Evolutionary conservation across 2,329 filamentous ascomycete genomes (phyloP), one percentile per base, ranked within the genome.

Genomic region (Capronia epimyces): DNA sequence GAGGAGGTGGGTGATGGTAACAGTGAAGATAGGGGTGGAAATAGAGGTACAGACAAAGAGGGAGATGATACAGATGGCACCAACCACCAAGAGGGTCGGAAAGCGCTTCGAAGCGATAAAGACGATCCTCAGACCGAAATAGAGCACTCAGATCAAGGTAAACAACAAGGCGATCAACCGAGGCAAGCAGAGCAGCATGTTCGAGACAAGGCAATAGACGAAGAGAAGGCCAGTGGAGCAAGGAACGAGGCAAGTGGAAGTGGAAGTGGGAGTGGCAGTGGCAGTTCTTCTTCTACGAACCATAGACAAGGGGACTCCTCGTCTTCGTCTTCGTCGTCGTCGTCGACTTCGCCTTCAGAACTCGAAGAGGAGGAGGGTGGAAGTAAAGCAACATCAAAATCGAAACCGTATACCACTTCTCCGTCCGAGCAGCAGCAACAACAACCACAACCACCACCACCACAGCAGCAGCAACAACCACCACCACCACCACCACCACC

Each of bases 291-390:
- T 32, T 32, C 29, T n/a, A 20, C 15, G 5, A 29, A 43, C 12
- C 21, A 16, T 12, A 41, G 27, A 27, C 10, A 27, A 16, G 40
- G 40, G 3, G 40, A 43, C 4, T 43, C 42, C 13, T 31, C 42
- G 22, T 44, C 41, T 12, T 25, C 41, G 16, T 31, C 41, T 9
- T 6, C 10, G 10, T 27, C 42, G 3, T 20, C 42, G 16, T 27
- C 25, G 8, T n/a, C 42, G 10, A 3, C 29, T 9, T n/a, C 29
- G n/a, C 13, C 13, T n/a, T n/a, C 29, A 27, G 29, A 46, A 16
- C 31, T n/a, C 16, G 31, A 44, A 37, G 47, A 49, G 22, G 13
- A 40, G n/a, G 15, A 25, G 4, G 34, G 44, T 20, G 42, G 31
- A 32, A 41, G 21, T 16, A 31, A 25, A 24, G 21, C 31, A n/a